Conservation (phyloP, 257 asterid species). For the Datura wrightii region DNA sequence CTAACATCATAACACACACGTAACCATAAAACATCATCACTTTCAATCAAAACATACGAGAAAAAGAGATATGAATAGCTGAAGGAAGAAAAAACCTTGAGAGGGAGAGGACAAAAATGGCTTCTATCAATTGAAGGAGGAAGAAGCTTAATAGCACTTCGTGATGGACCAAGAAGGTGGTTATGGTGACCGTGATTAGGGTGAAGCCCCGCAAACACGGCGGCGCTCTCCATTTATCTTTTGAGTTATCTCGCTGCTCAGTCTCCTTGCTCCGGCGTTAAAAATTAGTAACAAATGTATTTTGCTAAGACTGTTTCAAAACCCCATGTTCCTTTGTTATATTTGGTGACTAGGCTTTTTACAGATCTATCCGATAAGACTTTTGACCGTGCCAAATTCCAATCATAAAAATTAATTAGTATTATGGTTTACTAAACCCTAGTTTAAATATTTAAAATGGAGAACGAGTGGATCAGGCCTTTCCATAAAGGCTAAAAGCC, state of each 20-base stretch:
- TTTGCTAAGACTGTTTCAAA: background rate
- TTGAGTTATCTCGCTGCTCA: background rate
- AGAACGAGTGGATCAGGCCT: background rate
- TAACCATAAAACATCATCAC: background rate
- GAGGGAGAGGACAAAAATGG: slow-evolving; percentile 25
- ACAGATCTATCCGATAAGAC: background rate
- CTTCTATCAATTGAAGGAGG: slow-evolving; percentile 30
- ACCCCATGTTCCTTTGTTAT: background rate
- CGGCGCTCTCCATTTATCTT: slow-evolving; percentile 41
- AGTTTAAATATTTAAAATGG: background rate
- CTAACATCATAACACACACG: background rate
- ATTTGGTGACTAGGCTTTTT: background rate
- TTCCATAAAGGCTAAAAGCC: background rate
- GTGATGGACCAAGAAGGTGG: slow-evolving; percentile 34
- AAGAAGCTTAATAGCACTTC: slow-evolving; percentile 34
- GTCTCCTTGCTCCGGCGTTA: slow-evolving; percentile 24
- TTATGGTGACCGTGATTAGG: slow-evolving; percentile 33
- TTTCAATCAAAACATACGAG: background rate
- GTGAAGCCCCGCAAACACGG: slow-evolving; percentile 42
- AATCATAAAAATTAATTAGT: background rate
- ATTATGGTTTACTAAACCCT: background rate
- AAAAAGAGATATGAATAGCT: background rate
- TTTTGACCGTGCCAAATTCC: background rate
- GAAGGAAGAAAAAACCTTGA: slow-evolving; percentile 41
- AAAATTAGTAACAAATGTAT: background rate